Evolutionary conservation across 345 rosid species (phyloP).

Genomic region (Syzygium jambos): DNA sequence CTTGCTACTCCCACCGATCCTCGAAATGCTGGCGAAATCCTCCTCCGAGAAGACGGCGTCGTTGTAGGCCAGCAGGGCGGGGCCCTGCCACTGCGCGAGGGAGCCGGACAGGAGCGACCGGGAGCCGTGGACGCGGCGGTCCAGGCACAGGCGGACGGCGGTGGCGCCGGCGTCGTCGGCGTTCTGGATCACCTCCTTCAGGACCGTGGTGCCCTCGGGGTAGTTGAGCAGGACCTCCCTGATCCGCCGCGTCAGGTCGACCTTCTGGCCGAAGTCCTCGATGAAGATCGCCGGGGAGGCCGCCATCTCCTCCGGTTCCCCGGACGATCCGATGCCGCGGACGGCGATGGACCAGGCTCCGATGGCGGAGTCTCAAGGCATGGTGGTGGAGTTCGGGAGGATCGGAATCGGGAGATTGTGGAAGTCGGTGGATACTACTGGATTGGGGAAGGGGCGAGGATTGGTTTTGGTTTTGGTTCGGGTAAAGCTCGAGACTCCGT

Average conservation of each 20-base stretch:
- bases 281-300: constrained; percentile 50
- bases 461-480: not conserved
- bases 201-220: constrained; percentile 91
- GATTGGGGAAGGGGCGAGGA: not conserved
- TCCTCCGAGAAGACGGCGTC: constrained; percentile 86
- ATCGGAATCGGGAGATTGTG: not conserved
- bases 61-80: constrained; percentile 74
- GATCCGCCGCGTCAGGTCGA: constrained; percentile 93
- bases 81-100: constrained; percentile 82
- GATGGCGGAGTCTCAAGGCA: not conserved
- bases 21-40: constrained; percentile 80
- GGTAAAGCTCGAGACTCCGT: not conserved
- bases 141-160: constrained; percentile 73
- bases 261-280: constrained; percentile 98
- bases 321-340: not conserved
- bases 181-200: constrained; percentile 90
- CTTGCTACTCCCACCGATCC: constrained; percentile 83
- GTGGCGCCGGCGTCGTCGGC: constrained; percentile 98
- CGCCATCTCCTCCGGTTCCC: constrained; percentile 27
- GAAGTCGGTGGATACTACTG: not conserved
- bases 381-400: not conserved
- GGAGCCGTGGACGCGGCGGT: constrained; percentile 54
- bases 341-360: not conserved
- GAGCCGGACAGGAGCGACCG: constrained; percentile 50
- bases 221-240: constrained; percentile 90